Base-by-base conservation (phyloP, 768 basidiomycete genomes). In the Leucocoprinus birnbaumii region DNA sequence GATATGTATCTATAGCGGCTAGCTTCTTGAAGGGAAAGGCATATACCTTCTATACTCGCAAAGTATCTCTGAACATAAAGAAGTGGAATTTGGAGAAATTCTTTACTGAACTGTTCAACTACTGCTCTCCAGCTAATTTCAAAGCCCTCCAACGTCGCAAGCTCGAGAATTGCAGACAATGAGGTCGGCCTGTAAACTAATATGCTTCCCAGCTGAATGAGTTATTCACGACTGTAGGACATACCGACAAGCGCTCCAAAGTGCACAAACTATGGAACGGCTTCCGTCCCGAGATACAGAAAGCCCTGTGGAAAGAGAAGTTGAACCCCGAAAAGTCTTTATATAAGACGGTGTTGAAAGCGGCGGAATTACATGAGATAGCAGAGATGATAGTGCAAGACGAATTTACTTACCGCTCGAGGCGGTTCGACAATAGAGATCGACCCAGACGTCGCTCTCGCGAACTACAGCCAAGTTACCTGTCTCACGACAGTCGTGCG, bases 211-310 rank as follows among this genome's bases (percentile, higher is more conserved):
- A 75, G 26, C 54, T 78, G 0, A 65, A 71, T 21, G 69, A 67
- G 13, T 22, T 76, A 0, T 69, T 63, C 49, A 66, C 64, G n/a
- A n/a, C n/a, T n/a, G n/a, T n/a, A n/a, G n/a, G n/a, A n/a, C n/a
- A n/a, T n/a, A n/a, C n/a, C n/a, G n/a, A n/a, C 18, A 68, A 71
- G 56, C 68, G 60, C 0, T 69, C 73, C 3, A 52, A 63, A n/a
- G 69, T 74, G 0, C 58, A 66, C 24, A 63, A 66, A 37, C 59
- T 80, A 0, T 80, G 72, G 73, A 60, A 66, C 11, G 72, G 75
- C 0, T 45, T 71, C 0, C 45, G 55, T 0, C 14, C 40, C 0
- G 31, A 56, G 8, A 68, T 75, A 2, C 70, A 71, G 26, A 48
- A 58, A 3, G 58, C 64, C 7, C 57, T 75, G 1, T 71, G 67